Percentiles rank a stretch among this genome's conserved stretches.
These are phyloP conservation scores for Mortierella polycephala DNA, from an alignment of 371 early-diverging fungal species.

Conservation along the genomic window DNA sequence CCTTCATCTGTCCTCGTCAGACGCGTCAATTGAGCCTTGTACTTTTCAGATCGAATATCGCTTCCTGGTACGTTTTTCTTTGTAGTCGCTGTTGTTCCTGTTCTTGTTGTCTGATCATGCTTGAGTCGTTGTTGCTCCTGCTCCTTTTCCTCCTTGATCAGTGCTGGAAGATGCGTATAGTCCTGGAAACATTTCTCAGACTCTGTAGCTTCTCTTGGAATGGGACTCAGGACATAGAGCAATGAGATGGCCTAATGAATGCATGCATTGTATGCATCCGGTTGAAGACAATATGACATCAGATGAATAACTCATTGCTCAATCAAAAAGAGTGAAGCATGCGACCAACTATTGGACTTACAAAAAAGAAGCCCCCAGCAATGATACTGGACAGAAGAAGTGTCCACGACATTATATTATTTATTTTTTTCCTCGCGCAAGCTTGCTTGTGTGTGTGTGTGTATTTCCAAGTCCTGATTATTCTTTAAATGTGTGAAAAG, in stretches of 20 bases:
- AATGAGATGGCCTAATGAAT: constrained; percentile 30
- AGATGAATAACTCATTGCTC: neutral
- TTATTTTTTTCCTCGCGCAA: neutral
- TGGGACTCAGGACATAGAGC: constrained; percentile 39
- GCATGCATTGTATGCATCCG: neutral
- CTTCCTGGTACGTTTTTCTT: constrained; percentile 32
- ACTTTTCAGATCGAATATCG: constrained; percentile 39
- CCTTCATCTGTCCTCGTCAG: constrained; percentile 36
- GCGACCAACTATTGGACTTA: constrained; percentile 5
- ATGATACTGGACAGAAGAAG: constrained; percentile 38
- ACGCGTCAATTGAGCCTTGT: constrained; percentile 25
- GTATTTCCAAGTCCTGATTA: no score
- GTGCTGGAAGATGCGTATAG: constrained; percentile 25
- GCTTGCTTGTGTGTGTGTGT: no score
- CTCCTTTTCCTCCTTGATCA: constrained; percentile 45
- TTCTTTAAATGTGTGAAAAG: neutral
- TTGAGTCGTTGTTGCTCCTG: constrained; percentile 24
- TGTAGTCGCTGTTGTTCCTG: constrained; percentile 3
- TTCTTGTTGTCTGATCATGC: constrained; percentile 5
- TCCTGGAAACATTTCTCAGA: constrained; percentile 48
- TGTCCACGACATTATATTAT: constrained; percentile 27
- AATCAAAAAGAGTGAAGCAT: neutral
- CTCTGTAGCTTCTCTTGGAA: constrained; percentile 34
- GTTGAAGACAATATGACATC: neutral
- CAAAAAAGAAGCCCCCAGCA: constrained; percentile 40